phyloP scores from a whole-genome alignment of 345 rosid species.

The Eucalyptus brandiana region DNA sequence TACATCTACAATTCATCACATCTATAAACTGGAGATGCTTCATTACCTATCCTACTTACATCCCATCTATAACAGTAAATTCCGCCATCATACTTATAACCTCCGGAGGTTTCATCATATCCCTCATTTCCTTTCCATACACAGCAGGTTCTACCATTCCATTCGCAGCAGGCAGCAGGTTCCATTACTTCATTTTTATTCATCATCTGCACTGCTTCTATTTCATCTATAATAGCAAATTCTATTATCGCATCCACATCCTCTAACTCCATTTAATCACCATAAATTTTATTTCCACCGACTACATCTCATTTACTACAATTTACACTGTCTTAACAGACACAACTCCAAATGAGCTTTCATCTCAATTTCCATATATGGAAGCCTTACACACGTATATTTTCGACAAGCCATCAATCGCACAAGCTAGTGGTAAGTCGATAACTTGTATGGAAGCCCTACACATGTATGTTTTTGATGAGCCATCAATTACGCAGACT shows the following conservation, averaged over 20 bases:
- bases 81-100: accelerated
- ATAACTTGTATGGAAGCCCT: too few species aligned
- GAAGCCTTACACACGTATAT: accelerated
- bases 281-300: accelerated
- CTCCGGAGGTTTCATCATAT: accelerated
- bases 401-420: accelerated
- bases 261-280: too few species aligned
- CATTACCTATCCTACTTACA: accelerated
- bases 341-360: accelerated
- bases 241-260: too few species aligned
- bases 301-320: too few species aligned
- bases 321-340: accelerated
- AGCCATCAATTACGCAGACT: accelerated
- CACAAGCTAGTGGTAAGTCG: accelerated
- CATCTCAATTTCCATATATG: too few species aligned
- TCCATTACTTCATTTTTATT: too few species aligned
- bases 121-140: accelerated
- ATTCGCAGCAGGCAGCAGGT: accelerated
- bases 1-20: too few species aligned
- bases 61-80: too few species aligned
- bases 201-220: accelerated
- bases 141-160: accelerated
- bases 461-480: accelerated
- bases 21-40: accelerated
- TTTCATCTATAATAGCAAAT: too few species aligned